Conservation (phyloP, 2,329 filamentous ascomycete species). For the Aspergillus pseudonomiae region DNA sequence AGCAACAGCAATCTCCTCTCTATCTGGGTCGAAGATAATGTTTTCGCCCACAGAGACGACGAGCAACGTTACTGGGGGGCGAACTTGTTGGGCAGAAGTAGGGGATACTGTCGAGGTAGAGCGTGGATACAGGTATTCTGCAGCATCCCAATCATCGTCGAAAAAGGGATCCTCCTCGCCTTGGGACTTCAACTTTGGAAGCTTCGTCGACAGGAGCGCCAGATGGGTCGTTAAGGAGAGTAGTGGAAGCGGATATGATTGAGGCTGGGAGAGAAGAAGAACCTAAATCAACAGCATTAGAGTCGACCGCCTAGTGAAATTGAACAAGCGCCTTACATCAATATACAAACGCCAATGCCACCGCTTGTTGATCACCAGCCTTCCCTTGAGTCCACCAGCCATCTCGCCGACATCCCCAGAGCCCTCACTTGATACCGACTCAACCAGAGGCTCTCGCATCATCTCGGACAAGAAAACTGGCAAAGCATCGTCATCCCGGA, state of each 20-base stretch:
- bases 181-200: conserved; percentile 84
- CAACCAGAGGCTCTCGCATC: conserved; percentile 81
- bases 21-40: conserved; percentile 89
- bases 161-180: conserved; percentile 96
- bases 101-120: conserved; percentile 23
- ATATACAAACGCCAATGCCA: conserved; percentile 98
- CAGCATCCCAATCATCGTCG: conserved; percentile 94
- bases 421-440: conserved; percentile 70
- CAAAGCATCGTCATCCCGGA: conserved; percentile 85
- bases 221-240: conserved; percentile 92
- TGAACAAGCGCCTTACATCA: conserved; percentile 64
- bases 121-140: conserved; percentile 73
- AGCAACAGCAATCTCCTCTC: conserved; percentile 90
- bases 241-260: conserved; percentile 90
- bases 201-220: conserved; percentile 81
- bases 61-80: conserved; percentile 86
- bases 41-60: conserved; percentile 85
- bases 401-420: conserved; percentile 69
- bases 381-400: conserved; percentile 69
- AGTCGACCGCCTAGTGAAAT: neutral
- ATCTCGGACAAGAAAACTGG: conserved; percentile 87
- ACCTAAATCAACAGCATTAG: conserved; percentile 59
- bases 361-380: conserved; percentile 81
- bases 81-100: conserved; percentile 40
- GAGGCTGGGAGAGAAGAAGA: conserved; percentile 85